A percentile compares a stretch with the other conserved stretches of the same genome.
These are phyloP conservation scores for Aureobasidium lini DNA, from an alignment of 2,329 filamentous ascomycete species.

Conservation along the genomic window DNA sequence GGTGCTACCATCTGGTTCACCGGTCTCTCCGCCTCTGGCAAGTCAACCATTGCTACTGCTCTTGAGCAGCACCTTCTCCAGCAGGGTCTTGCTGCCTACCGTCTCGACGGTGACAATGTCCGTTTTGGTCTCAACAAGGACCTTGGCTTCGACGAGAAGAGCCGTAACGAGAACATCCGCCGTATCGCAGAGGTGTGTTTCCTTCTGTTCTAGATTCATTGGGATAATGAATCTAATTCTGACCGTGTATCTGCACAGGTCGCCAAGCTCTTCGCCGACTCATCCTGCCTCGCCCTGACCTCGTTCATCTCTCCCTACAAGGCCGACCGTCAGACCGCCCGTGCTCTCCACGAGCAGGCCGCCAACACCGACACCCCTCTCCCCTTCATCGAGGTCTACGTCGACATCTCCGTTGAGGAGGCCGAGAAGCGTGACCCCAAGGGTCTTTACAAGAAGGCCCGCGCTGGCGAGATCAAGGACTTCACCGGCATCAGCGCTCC, in stretches of 20 bases:
- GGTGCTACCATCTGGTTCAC: conserved; percentile 98
- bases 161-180: conserved; percentile 96
- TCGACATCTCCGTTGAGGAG: conserved; percentile 84
- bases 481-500: conserved; percentile 95
- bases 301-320: conserved; percentile 96
- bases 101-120: conserved; percentile 96
- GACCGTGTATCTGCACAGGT: conserved; percentile 46
- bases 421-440: conserved; percentile 95
- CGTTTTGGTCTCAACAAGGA: conserved; percentile 98
- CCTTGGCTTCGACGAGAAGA: conserved; percentile 84
- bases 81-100: conserved; percentile 74
- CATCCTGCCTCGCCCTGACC: conserved; percentile 77
- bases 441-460: conserved; percentile 94
- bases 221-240: not conserved
- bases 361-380: conserved; percentile 53
- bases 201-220: not conserved
- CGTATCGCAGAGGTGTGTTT: conserved; percentile 68
- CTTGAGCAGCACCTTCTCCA: conserved; percentile 96
- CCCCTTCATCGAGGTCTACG: conserved; percentile 87
- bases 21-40: conserved; percentile 89
- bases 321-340: conserved; percentile 74
- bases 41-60: conserved; percentile 93
- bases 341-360: conserved; percentile 65
- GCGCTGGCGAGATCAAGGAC: conserved; percentile 88
- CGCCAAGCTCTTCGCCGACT: conserved; percentile 92